Conservation (phyloP, 257 asterid genomes). For the Solanum ossicruentum region DNA sequence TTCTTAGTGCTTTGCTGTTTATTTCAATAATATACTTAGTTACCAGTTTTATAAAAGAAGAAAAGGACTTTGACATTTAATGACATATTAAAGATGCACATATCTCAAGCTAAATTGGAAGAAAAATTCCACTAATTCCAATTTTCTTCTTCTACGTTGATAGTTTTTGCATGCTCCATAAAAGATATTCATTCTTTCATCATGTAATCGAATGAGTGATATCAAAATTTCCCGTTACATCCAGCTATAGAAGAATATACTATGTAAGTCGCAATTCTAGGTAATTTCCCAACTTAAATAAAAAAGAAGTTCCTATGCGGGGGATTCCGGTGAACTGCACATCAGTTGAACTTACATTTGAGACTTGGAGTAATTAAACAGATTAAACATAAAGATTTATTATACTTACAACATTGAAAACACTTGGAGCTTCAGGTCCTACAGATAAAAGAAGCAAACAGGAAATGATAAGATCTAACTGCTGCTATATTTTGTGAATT, state of each 20-base stretch:
- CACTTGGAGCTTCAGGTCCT: conserved; percentile 17
- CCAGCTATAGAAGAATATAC: neutral
- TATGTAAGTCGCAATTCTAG: neutral
- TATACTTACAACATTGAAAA: conserved; percentile 12
- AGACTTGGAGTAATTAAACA: neutral
- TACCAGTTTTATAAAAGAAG: neutral
- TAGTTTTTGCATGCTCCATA: neutral
- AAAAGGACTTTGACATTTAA: neutral
- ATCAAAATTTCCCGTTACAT: neutral
- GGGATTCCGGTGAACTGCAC: neutral
- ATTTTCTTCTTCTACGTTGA: neutral
- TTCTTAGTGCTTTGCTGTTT: neutral
- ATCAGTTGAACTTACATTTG: neutral
- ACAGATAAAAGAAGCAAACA: neutral
- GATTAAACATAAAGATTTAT: neutral
- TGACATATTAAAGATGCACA: neutral
- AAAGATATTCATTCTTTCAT: neutral
- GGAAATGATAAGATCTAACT: neutral
- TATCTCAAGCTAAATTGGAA: neutral
- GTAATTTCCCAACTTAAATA: neutral
- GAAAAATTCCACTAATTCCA: neutral
- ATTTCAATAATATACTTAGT: neutral
- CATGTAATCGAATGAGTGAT: neutral
- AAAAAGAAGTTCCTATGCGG: neutral
- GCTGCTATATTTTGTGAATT: neutral